Evolutionary conservation across 1,284 basidiomycete genomes (phyloP).

Genomic region (Afroboletus lepidellus): DNA sequence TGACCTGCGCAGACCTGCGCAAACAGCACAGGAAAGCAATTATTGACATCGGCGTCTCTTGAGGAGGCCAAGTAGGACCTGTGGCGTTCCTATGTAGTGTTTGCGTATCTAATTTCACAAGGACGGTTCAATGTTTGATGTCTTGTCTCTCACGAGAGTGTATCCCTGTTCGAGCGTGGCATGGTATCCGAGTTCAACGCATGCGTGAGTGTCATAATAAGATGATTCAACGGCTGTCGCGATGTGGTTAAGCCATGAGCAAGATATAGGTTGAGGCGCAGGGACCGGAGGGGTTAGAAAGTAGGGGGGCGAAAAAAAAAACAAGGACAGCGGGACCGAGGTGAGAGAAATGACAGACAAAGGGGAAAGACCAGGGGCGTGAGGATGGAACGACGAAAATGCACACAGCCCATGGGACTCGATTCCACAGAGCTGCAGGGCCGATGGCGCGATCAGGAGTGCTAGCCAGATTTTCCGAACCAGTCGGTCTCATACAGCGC

Average conservation of each 20-base stretch:
- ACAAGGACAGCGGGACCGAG: conserved; percentile 8
- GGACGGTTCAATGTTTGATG: neutral
- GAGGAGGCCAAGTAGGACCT: neutral
- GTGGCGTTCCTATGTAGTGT: neutral
- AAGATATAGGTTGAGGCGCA: conserved; percentile 4
- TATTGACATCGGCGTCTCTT: conserved; percentile 1
- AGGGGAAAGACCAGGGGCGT: conserved; percentile 10
- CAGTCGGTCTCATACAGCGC: conserved; percentile 48
- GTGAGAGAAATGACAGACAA: conserved; percentile 15
- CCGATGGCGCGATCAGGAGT: conserved; percentile 1
- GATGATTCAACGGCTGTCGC: conserved; percentile 5
- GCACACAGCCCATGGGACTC: conserved; percentile 16
- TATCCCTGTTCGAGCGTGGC: neutral
- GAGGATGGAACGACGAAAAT: conserved; percentile 12
- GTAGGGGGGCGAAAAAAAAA: conserved; percentile 11
- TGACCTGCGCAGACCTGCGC: neutral
- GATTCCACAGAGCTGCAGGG: conserved; percentile 14
- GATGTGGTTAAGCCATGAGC: conserved; percentile 4
- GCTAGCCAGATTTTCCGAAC: conserved; percentile 8
- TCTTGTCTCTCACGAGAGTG: conserved; percentile 1
- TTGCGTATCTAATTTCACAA: neutral
- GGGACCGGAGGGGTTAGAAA: conserved; percentile 14
- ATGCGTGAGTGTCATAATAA: conserved; percentile 3
- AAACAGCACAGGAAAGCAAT: neutral
- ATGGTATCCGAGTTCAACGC: conserved; percentile 3